Percentiles rank a stretch among this genome's conserved stretches.
Evolutionary conservation across 2,329 filamentous ascomycete genomes (phyloP).

Genomic region (Clarireedia monteithiana): DNA sequence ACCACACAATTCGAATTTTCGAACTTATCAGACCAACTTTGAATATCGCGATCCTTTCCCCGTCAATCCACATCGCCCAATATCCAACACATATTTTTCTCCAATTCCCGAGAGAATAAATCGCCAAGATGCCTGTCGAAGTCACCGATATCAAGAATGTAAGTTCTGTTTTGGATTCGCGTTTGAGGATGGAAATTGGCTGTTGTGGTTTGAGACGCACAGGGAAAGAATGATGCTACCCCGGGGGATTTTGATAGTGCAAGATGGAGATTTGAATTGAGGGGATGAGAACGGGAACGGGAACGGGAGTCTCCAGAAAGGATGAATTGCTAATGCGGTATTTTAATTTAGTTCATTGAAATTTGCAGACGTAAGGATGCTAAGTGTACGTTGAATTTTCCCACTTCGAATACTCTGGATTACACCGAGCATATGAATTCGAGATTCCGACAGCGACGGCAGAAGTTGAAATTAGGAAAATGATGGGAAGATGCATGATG

Average conservation of each 20-base stretch:
- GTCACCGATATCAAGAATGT: constrained; percentile 95
- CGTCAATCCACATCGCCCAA: not conserved
- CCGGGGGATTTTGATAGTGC: no score
- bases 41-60: constrained; percentile 8
- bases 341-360: constrained; percentile 78
- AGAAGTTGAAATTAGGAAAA: not conserved
- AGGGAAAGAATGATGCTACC: not conserved
- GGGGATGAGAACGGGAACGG: not conserved
- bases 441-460: no score
- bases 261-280: not conserved
- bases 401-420: not conserved
- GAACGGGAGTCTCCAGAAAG: not conserved
- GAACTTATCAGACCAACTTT: constrained; percentile 7
- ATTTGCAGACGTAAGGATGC: constrained; percentile 99
- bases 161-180: constrained; percentile 22
- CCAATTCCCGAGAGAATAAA: constrained; percentile 23
- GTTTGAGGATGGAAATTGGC: not conserved
- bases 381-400: constrained; percentile 67
- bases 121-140: constrained; percentile 93
- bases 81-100: constrained; percentile 10
- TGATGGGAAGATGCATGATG: not conserved
- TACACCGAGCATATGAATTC: not conserved
- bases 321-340: constrained; percentile 6
- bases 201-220: not conserved
- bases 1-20: constrained; percentile 11